Percentiles rank a stretch among this genome's conserved stretches.
phyloP scores from a whole-genome alignment of 2,329 filamentous ascomycete genomes.

The Trichophyton benhamiae region DNA sequence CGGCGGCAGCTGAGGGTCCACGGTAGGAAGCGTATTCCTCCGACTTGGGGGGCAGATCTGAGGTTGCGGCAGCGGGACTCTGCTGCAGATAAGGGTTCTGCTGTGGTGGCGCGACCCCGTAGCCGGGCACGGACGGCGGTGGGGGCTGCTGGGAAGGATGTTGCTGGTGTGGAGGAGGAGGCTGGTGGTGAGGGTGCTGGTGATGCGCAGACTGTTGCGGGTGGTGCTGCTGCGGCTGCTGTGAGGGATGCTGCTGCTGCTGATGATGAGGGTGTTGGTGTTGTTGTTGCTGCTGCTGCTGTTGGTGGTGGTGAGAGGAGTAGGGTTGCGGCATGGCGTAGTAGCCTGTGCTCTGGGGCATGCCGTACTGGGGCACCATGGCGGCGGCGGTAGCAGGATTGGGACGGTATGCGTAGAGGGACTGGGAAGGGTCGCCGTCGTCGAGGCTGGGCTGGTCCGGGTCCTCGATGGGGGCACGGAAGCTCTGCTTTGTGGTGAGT shows the following conservation, averaged over 20 bases:
- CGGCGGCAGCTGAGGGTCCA: constrained; percentile 20
- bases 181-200: not conserved
- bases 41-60: constrained; percentile 23
- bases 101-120: constrained; percentile 24
- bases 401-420: constrained; percentile 25
- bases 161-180: not conserved
- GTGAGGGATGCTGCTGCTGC: constrained; percentile 8
- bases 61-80: constrained; percentile 18
- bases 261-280: not conserved
- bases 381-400: constrained; percentile 14
- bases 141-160: constrained; percentile 18
- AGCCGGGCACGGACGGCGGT: constrained; percentile 20
- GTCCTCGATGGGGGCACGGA: constrained; percentile 54
- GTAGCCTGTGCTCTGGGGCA: constrained; percentile 26
- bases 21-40: constrained; percentile 30
- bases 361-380: constrained; percentile 26
- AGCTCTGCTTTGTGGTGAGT: constrained; percentile 51
- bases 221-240: constrained; percentile 10
- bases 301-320: constrained; percentile 11
- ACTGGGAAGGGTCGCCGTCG: not conserved
- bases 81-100: constrained; percentile 29
- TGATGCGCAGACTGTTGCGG: too few relatives aligned
- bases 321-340: constrained; percentile 24
- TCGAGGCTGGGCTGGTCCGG: constrained; percentile 30
- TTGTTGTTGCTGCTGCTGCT: not conserved